Base-by-base conservation (phyloP, 164 flowering plant species). In the Houttuynia cordata region DNA sequence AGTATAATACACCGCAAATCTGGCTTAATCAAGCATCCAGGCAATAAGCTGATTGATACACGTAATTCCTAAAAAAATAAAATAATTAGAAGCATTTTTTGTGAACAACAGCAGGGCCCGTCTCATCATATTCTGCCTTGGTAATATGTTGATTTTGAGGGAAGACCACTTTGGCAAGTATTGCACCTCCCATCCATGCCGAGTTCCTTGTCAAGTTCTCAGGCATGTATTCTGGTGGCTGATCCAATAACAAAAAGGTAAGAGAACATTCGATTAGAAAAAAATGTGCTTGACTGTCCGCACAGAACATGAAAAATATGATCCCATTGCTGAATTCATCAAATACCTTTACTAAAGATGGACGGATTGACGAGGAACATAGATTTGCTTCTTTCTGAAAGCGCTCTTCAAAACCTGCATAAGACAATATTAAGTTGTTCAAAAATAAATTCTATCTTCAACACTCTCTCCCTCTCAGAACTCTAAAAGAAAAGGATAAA, bases 141-240 rank as follows among this genome's bases (percentile, higher is more conserved):
- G 97, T 93, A 24, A 93, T 69, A 66, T 93, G 99, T 67, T 93
- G 99, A 66, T 88, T 93, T 63, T 93, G 99, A 7, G 99, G 99
- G 75, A 93, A 93, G 69, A 93, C 99, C 15, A 93, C 99, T 72
- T 93, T 93, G 75, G 99, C 99, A 57, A 93, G 88, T 69, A 93
- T 93, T 59, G 99, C 99, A 45, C 99, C 99, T 68, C 99, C 99
- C 66, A 93, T 75, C 97, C 99, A 90, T 3, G 99, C 96, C 56
- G 96, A 87, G 73, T 78, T 86, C 64, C 64, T 69, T 3, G 72
- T 56, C 81, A 88, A 75, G 72, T 88, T 80, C 73, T 90, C 99
- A 1, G 97, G 94, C 99, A 93, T 93, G 56, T 93, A 93, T 63
- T 93, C 99, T 52, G 99, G 99, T 56, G 99, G 78, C 97, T 93